Evolutionary conservation across 805 yeast genomes (phyloP), one percentile per base, ranked within the genome.

Genomic region (Candida loeiensis): DNA sequence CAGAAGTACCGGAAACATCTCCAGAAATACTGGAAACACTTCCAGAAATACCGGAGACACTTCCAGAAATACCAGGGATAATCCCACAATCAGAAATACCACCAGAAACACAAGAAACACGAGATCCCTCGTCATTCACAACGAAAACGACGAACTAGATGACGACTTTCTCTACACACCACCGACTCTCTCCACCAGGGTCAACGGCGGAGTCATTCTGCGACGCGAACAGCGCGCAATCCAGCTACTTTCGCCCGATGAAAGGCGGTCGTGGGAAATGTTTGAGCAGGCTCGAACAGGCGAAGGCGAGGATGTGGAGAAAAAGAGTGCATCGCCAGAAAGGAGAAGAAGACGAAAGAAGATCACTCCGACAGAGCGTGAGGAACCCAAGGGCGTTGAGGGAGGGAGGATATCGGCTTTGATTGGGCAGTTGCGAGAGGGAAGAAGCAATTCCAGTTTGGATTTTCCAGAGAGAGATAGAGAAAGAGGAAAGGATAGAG

Each of bases 161-260:
- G 61, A 55, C 42, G 62, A 51, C 34, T 58, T 60, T 38, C 35
- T 59, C 15, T 58, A 54, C 45, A 50, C 53, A 4, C 27, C 26
- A 20, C 13, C 25, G 11, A 6, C 34, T 4, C 26, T 14, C 22
- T 18, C 32, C n/a, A 20, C 36, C 3, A 32, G 28, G 7, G 34
- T 34, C 15, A 69, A 69, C 41, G 74, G 74, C 5, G 74, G 74
- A 0, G 63, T 64, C 2, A 41, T 64, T 9, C 51, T 56, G 19
- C 45, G 74, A 32, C 55, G 62, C 28, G 73, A 66, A 41, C 51
- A 53, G 15, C 50, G 59, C 6, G 64, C 57, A 16, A 32, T 47
- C 6, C 57, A 56, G 39, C 55, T 47, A 28, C 45, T 67, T 13
- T 51, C 66, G 3, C 42, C 53, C 14, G 74, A 66, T 13, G 74